phyloP scores from a whole-genome alignment of 2,329 filamentous ascomycete species.

The Sordariomycetes sp. region DNA sequence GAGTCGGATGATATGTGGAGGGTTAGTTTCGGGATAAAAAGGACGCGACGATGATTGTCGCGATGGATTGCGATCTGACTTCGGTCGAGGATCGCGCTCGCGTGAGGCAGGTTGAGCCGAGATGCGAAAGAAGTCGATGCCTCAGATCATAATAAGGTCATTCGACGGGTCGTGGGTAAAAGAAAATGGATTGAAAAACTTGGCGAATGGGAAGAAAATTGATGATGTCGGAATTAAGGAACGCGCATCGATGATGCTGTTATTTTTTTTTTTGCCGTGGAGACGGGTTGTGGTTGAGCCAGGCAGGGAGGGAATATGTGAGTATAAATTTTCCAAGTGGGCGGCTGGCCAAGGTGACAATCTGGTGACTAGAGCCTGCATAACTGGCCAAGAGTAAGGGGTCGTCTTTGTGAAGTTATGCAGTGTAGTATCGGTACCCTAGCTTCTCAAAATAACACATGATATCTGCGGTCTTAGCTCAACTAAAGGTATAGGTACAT shows the following conservation, averaged over 20 bases:
- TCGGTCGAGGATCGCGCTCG: neutral
- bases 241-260: neutral
- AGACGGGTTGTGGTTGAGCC: neutral
- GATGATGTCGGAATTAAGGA: neutral
- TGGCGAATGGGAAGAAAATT: neutral
- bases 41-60: neutral
- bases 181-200: neutral
- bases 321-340: conserved; percentile 2
- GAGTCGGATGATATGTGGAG: neutral
- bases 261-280: conserved; percentile 1
- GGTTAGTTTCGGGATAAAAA: neutral
- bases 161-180: neutral
- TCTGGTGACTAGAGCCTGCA: conserved; percentile 4
- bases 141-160: neutral
- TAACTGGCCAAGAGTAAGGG: neutral
- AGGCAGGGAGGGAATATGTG: conserved; percentile 1
- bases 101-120: neutral
- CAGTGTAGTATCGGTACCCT: neutral
- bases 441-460: neutral
- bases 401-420: neutral
- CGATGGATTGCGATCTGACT: conserved; percentile 1
- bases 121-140: neutral
- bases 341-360: neutral
- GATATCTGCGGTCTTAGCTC: neutral
- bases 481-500: neutral